Evolutionary conservation across 768 basidiomycete species (phyloP).

Genomic region (Filobasidium floriforme): DNA sequence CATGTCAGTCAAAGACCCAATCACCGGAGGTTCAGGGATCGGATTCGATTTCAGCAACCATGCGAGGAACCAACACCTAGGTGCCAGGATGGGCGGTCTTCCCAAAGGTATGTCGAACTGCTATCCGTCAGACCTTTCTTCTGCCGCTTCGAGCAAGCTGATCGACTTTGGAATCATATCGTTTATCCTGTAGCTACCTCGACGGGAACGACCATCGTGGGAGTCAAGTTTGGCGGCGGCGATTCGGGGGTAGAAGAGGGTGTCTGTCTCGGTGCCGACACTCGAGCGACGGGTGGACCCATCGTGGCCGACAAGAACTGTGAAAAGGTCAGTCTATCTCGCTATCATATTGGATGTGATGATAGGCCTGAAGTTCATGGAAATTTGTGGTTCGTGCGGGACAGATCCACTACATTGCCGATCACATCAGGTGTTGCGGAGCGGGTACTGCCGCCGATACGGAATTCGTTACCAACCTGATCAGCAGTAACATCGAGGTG

Average conservation of each 20-base stretch:
- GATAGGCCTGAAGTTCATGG: neutral
- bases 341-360: neutral
- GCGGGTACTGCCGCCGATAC: conserved; percentile 99
- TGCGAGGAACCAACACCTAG: conserved; percentile 43
- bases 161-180: no score
- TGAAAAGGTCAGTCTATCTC: conserved; percentile 67
- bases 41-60: conserved; percentile 46
- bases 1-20: conserved; percentile 28
- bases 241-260: conserved; percentile 59
- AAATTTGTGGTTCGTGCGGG: neutral
- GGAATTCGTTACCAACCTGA: conserved; percentile 67
- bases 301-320: conserved; percentile 99
- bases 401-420: conserved; percentile 94
- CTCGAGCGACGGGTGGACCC: conserved; percentile 83
- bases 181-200: conserved; percentile 42
- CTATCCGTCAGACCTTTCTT: neutral
- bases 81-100: conserved; percentile 35
- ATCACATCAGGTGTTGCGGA: conserved; percentile 93
- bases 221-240: conserved; percentile 63
- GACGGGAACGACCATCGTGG: conserved; percentile 91
- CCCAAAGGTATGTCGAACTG: conserved; percentile 33
- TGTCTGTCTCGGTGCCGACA: conserved; percentile 91
- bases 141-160: no score
- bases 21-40: conserved; percentile 7
- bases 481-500: conserved; percentile 84